Percentiles rank a stretch among this genome's conserved stretches.
phyloP scores from a whole-genome alignment of 805 yeast species.

The Spathaspora sp. region DNA sequence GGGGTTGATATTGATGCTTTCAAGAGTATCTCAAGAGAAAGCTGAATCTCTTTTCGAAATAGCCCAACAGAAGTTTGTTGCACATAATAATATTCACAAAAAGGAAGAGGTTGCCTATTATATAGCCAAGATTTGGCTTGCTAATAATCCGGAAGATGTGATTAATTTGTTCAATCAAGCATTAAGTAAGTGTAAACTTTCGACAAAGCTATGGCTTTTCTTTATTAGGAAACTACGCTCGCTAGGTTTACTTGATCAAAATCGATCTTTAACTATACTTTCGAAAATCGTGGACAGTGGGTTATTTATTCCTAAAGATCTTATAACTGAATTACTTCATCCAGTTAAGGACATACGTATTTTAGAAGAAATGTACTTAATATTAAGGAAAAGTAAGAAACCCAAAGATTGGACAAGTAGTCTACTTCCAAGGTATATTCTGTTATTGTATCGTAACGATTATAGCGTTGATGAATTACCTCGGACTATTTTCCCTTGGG shows the following conservation, averaged over 20 bases:
- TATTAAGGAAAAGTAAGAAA: not conserved
- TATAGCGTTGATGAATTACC: conserved; percentile 1
- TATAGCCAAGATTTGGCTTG: conserved; percentile 22
- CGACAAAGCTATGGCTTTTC: conserved; percentile 31
- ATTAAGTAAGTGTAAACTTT: conserved; percentile 17
- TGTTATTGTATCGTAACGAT: conserved; percentile 17
- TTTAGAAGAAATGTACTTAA: conserved; percentile 4
- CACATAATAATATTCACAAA: not conserved
- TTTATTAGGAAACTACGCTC: conserved; percentile 28
- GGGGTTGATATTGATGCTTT: conserved; percentile 33
- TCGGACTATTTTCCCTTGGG: conserved; percentile 13
- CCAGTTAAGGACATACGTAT: conserved; percentile 23
- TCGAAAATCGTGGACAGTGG: conserved; percentile 20
- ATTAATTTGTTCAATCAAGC: conserved; percentile 31
- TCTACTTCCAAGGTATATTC: conserved; percentile 26
- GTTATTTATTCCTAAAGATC: conserved; percentile 30
- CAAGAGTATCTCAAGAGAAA: conserved; percentile 18
- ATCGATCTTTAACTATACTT: conserved; percentile 23
- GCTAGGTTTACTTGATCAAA: conserved; percentile 29
- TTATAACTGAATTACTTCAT: conserved; percentile 24
- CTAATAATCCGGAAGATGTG: conserved; percentile 33
- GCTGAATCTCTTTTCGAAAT: conserved; percentile 23
- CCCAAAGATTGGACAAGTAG: conserved; percentile 5
- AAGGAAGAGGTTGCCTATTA: conserved; percentile 21
- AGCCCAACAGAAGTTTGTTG: conserved; percentile 21